Evolutionary conservation across 2,329 filamentous ascomycete genomes (phyloP), one percentile per base, ranked within the genome.

Genomic region (Epichloe coenophiala): DNA sequence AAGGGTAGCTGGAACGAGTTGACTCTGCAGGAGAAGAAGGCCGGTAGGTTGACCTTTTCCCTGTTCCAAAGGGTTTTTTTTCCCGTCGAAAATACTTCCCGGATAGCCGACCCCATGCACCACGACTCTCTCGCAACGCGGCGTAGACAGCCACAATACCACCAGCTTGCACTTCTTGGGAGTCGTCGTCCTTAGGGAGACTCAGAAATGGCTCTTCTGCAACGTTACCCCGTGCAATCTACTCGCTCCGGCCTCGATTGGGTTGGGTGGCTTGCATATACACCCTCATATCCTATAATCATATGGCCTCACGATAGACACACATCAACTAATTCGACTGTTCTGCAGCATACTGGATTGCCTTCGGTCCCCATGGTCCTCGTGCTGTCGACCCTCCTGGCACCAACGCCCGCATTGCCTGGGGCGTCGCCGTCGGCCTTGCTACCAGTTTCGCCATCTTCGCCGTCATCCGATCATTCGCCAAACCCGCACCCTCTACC

Each of bases 11-110:
- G 93, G 93, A 81, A 84, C 66, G 88, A 97, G 67, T 76, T 98
- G 75, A 96, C 93, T 48, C 61, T 94, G 65, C 86, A 93, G 72
- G 93, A 98, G 81, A 95, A 98, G 87, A 97, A 95, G 78, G 93
- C 93, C 63, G 91, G 93, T 96, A 83, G 69, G 90, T 53, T 40
- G 7, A 9, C 47, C 35, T 53, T 48, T 54, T 51, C 54, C 39
- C 47, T 55, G 53, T 42, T 52, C 35, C 37, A 39, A 35, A 35
- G 51, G 37, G n/a, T 43, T 46, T 38, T 35, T 19, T 23, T 27
- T 27, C 51, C 45, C 31, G 7, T 39, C 49, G 54, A 65, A 68
- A 66, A 67, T 67, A 64, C 63, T 63, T 63, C 61, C 60, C 59
- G 52, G 51, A 42, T 59, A 58, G 58, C 59, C 62, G 59, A 60